A percentile compares a stretch with the other conserved stretches of the same genome.
Evolutionary conservation across 768 basidiomycete genomes (phyloP).

Genomic region (Xerocomus potaroensis): DNA sequence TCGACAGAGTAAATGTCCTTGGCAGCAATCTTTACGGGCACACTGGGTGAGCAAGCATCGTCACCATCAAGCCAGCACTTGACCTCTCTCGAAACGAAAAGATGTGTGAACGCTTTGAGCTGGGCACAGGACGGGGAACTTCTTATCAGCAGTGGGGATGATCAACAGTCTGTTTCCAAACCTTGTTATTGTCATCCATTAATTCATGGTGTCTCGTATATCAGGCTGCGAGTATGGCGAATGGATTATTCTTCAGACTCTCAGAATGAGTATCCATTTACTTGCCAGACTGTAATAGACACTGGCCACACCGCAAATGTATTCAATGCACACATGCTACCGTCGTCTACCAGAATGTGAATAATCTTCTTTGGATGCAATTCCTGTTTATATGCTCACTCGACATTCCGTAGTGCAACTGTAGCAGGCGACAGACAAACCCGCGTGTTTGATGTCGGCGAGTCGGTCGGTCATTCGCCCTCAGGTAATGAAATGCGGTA

Average conservation of each 20-base stretch:
- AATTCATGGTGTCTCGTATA: conserved; percentile 1
- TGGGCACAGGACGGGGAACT: conserved; percentile 67
- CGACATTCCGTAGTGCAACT: conserved; percentile 45
- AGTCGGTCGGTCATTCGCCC: conserved; percentile 34
- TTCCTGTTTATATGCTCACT: conserved; percentile 6
- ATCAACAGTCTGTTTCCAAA: conserved; percentile 51
- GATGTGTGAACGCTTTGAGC: conserved; percentile 74
- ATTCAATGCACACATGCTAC: conserved; percentile 79
- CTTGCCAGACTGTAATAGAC: conserved; percentile 60
- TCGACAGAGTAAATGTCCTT: conserved; percentile 72
- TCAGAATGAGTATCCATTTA: conserved; percentile 55
- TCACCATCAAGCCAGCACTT: neutral
- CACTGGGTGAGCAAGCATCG: conserved; percentile 49
- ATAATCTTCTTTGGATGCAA: conserved; percentile 24
- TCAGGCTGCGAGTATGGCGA: conserved; percentile 75
- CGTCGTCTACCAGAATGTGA: conserved; percentile 74
- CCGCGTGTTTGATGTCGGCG: conserved; percentile 69
- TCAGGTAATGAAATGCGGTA: conserved; percentile 45
- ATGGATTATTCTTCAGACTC: conserved; percentile 43
- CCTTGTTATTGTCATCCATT: neutral
- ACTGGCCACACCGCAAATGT: conserved; percentile 85
- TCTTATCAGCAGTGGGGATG: conserved; percentile 69
- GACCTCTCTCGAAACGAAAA: conserved; percentile 23
- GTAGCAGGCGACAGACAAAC: conserved; percentile 76
- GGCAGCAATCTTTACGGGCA: conserved; percentile 61